A percentile compares a stretch with the other conserved stretches of the same genome.
Conservation (phyloP, 441 rosid species). For the Arabidopsis hybrid region DNA sequence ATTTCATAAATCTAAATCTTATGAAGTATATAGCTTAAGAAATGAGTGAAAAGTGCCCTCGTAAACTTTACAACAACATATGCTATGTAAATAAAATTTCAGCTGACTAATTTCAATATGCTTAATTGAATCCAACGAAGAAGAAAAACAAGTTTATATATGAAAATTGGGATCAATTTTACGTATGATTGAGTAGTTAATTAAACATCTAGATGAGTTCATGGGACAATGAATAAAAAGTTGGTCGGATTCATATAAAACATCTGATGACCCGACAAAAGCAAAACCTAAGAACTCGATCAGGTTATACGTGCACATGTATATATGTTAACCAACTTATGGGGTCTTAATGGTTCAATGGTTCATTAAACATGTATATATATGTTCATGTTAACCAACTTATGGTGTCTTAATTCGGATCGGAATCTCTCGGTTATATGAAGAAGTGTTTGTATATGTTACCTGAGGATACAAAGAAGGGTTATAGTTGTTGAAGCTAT, state of each 20-base stretch:
- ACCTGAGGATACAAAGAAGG: slow-evolving; percentile 66
- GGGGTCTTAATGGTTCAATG: neutral
- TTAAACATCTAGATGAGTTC: slow-evolving; percentile 3
- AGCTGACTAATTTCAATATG: neutral
- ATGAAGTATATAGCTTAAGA: neutral
- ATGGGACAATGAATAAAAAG: neutral
- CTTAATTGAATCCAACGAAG: neutral
- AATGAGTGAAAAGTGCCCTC: neutral
- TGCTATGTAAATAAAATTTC: slow-evolving; percentile 14
- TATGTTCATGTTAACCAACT: neutral
- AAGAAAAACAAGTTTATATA: neutral
- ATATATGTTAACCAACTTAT: neutral
- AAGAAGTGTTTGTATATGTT: neutral
- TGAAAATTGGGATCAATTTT: neutral
- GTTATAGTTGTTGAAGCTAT: slow-evolving; percentile 42
- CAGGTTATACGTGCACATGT: neutral
- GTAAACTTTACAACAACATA: slow-evolving; percentile 19
- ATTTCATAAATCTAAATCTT: neutral
- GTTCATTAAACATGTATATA: neutral
- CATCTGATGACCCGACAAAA: slow-evolving; percentile 9
- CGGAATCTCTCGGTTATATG: neutral
- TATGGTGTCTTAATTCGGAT: neutral
- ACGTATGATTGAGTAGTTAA: neutral
- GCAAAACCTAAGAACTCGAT: slow-evolving; percentile 4
- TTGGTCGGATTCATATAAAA: slow-evolving; percentile 10